A percentile compares a stretch with the other conserved stretches of the same genome.
Evolutionary conservation across 257 asterid genomes (phyloP).

Genomic region (Solanum sitiens): DNA sequence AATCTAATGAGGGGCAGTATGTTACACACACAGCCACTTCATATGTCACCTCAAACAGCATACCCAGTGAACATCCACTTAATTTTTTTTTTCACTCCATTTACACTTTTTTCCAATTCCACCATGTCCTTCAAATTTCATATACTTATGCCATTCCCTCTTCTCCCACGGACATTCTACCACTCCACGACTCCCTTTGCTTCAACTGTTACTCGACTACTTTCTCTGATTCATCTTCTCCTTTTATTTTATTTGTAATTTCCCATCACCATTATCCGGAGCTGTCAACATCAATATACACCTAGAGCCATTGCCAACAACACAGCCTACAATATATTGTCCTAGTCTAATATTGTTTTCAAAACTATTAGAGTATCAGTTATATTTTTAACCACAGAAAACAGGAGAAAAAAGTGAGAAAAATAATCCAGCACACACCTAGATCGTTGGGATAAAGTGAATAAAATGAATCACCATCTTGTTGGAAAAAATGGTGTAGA

Average conservation of each 20-base stretch:
- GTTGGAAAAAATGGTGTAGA: background rate
- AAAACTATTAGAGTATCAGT: background rate
- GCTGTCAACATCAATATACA: background rate
- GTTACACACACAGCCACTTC: background rate
- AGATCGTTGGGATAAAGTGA: background rate
- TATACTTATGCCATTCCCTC: background rate
- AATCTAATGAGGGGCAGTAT: background rate
- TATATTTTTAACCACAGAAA: background rate
- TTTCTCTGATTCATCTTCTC: background rate
- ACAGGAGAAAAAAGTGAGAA: background rate
- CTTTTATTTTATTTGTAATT: background rate
- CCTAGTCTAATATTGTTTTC: background rate
- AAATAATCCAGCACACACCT: background rate
- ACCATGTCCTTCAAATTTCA: background rate
- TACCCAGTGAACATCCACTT: background rate
- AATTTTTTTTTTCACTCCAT: background rate
- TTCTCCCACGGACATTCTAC: background rate
- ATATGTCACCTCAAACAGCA: background rate
- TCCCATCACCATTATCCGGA: background rate
- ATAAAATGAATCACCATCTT: background rate
- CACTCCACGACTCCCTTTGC: background rate
- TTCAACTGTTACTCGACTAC: background rate
- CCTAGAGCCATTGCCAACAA: background rate
- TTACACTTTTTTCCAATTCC: background rate
- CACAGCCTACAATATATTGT: background rate